A percentile compares a stretch with the other conserved stretches of the same genome.
phyloP scores from a whole-genome alignment of 305 asterid genomes.

The Plantago rigida region DNA sequence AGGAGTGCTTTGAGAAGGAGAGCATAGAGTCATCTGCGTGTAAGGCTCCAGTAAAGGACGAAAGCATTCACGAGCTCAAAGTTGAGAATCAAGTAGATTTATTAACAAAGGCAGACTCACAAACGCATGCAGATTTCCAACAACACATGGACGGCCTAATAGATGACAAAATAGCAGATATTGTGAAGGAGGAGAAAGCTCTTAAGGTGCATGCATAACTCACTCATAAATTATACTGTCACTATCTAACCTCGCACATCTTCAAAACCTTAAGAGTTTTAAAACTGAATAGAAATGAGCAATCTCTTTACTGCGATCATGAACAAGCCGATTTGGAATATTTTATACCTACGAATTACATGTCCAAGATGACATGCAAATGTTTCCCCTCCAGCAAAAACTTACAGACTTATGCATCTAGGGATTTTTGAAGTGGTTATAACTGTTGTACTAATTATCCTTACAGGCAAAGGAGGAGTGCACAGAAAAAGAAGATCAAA shows the following conservation, averaged over 20 bases:
- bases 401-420: not conserved
- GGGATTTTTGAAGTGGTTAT: not conserved
- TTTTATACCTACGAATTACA: not conserved
- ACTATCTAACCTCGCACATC: not conserved
- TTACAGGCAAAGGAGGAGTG: not conserved
- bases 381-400: not conserved
- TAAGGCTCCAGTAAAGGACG: slow-evolving; percentile 27
- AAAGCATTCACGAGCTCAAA: slow-evolving; percentile 19
- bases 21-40: slow-evolving; percentile 17
- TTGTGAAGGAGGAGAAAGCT: slow-evolving; percentile 10
- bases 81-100: slow-evolving; percentile 20
- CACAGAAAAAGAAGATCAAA: not conserved
- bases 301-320: not conserved
- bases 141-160: slow-evolving; percentile 9
- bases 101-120: slow-evolving; percentile 24
- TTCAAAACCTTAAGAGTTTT: not conserved
- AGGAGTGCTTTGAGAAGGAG: slow-evolving; percentile 24
- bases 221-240: not conserved
- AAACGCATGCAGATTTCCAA: not conserved
- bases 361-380: not conserved
- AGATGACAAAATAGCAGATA: slow-evolving; percentile 11
- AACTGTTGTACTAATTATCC: not conserved
- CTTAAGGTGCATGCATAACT: slow-evolving; percentile 1
- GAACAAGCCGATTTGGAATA: not conserved
- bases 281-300: not conserved